These are phyloP conservation scores for Myochromella boudieri DNA, from an alignment of 768 basidiomycete genomes.

Conservation along the genomic window DNA sequence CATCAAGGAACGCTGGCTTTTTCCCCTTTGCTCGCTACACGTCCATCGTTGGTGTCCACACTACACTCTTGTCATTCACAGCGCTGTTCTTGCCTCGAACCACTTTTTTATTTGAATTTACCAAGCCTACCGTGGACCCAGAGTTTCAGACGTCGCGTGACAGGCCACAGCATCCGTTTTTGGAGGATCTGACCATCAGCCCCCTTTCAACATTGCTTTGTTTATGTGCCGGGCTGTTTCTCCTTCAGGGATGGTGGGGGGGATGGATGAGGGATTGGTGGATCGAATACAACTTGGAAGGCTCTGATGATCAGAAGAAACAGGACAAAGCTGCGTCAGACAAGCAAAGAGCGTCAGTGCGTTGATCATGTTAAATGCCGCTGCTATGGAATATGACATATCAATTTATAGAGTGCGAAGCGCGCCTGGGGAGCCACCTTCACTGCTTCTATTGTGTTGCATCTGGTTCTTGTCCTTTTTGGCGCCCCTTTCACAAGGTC, in stretches of 20 bases:
- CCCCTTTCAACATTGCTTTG: slow-evolving; percentile 60
- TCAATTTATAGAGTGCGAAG: slow-evolving; percentile 8
- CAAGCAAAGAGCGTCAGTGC: slow-evolving; percentile 36
- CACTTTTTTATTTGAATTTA: slow-evolving; percentile 41
- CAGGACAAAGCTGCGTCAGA: slow-evolving; percentile 41
- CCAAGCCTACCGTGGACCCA: slow-evolving; percentile 27
- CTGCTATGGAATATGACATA: neutral
- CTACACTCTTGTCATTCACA: slow-evolving; percentile 62
- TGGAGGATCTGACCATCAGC: slow-evolving; percentile 62
- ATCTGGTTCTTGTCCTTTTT: slow-evolving; percentile 58
- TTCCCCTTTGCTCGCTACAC: slow-evolving; percentile 51
- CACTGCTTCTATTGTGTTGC: slow-evolving; percentile 43
- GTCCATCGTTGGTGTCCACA: slow-evolving; percentile 67
- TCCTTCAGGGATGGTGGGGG: slow-evolving; percentile 74
- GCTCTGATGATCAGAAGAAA: slow-evolving; percentile 41
- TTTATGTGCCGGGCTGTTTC: slow-evolving; percentile 49
- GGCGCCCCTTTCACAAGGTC: slow-evolving; percentile 73
- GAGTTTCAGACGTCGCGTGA: slow-evolving; percentile 44
- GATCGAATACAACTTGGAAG: slow-evolving; percentile 38
- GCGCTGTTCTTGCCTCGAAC: slow-evolving; percentile 73
- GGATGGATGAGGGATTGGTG: slow-evolving; percentile 64
- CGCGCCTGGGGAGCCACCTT: slow-evolving; percentile 56
- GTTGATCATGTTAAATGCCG: slow-evolving; percentile 19
- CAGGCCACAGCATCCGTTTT: slow-evolving; percentile 69
- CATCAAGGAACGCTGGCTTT: slow-evolving; percentile 6